Percentiles rank a stretch among this genome's conserved stretches.
Evolutionary conservation across 2,329 filamentous ascomycete species (phyloP).

Genomic region (Colletotrichum salicis): DNA sequence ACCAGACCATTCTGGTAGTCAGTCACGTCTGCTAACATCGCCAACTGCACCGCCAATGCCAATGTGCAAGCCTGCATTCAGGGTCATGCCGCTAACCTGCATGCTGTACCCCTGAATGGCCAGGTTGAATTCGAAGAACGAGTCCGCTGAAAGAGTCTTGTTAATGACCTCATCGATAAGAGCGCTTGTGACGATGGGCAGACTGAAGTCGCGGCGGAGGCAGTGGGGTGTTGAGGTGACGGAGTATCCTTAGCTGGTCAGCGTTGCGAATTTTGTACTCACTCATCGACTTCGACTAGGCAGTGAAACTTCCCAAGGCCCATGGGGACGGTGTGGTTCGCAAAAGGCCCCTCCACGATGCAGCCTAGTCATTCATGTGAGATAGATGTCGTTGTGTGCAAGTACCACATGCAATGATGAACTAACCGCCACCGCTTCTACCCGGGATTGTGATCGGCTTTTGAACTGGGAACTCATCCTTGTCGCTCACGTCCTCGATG

Average conservation of each 20-base stretch:
- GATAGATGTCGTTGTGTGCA: not conserved
- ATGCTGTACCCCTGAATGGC: not conserved
- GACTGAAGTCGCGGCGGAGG: slow-evolving; percentile 18
- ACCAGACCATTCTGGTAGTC: not conserved
- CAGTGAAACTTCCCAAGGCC: not conserved
- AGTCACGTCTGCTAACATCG: not conserved
- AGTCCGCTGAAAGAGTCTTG: not conserved
- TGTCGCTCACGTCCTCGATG: not conserved
- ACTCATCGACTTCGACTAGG: not conserved
- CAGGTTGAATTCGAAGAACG: not conserved
- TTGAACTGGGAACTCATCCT: not conserved
- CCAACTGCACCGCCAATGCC: not conserved
- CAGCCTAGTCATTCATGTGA: not conserved
- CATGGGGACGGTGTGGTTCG: not conserved
- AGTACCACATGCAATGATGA: not conserved
- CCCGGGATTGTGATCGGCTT: not conserved
- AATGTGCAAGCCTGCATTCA: not conserved
- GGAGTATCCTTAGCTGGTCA: not conserved
- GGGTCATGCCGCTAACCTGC: not conserved
- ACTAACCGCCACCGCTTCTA: not conserved
- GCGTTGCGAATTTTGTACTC: not conserved
- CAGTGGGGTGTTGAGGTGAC: not conserved
- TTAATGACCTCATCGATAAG: not conserved
- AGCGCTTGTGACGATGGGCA: slow-evolving; percentile 1
- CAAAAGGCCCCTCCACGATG: not conserved